Percentiles rank a stretch among this genome's conserved stretches.
Evolutionary conservation across 495 filamentous ascomycete species (phyloP).

Genomic region (Chaetomidium leptoderma): DNA sequence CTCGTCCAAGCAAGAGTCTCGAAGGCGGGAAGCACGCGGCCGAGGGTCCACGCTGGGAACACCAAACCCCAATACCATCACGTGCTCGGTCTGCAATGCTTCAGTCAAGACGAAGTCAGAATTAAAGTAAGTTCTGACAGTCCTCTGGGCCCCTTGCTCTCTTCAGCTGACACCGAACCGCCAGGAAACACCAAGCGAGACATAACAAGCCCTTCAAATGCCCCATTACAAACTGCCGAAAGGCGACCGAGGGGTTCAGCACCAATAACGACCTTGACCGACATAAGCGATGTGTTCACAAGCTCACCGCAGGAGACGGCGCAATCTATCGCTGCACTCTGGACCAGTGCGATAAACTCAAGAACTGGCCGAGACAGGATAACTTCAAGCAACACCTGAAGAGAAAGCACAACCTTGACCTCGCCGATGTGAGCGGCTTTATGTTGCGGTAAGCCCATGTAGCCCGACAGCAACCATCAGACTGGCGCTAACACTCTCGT

Average conservation of each 20-base stretch:
- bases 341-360: conserved; percentile 61
- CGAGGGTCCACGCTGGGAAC: conserved; percentile 9
- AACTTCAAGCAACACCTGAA: conserved; percentile 86
- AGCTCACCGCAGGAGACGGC: conserved; percentile 52
- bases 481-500: neutral
- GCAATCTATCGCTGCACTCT: conserved; percentile 66
- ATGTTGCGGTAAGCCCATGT: conserved; percentile 48
- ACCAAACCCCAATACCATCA: conserved; percentile 17
- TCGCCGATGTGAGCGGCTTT: conserved; percentile 50
- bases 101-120: conserved; percentile 48
- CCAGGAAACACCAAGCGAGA: conserved; percentile 75
- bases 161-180: neutral
- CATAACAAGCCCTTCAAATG: conserved; percentile 75
- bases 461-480: neutral
- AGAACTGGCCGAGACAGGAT: conserved; percentile 82
- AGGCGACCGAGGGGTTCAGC: conserved; percentile 64
- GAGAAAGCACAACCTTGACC: conserved; percentile 59
- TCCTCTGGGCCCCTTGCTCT: neutral
- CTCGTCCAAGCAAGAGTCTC: neutral
- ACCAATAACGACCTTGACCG: conserved; percentile 76
- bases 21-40: conserved; percentile 7
- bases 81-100: conserved; percentile 36
- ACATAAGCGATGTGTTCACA: conserved; percentile 67
- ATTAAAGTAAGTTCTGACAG: conserved; percentile 35
- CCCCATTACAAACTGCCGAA: conserved; percentile 51